Conservation (phyloP, 768 basidiomycete species). For the Erythrobasidium yunnanense region DNA sequence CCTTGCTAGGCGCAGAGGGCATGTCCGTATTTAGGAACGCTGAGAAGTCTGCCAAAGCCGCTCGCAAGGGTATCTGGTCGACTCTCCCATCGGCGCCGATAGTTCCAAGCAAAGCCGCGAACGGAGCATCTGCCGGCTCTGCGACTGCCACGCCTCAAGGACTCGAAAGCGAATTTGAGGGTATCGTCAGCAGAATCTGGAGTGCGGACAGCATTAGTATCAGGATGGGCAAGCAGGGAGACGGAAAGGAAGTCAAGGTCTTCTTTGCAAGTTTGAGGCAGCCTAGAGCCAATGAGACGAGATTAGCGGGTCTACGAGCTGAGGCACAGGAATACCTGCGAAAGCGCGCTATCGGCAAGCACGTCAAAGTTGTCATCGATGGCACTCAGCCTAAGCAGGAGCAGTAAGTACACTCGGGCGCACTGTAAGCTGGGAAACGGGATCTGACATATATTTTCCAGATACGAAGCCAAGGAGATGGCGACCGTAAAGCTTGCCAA, state of each 20-base stretch:
- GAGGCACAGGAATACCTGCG: constrained; percentile 89
- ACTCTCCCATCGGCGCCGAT: constrained; percentile 45
- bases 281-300: constrained; percentile 67
- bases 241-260: constrained; percentile 67
- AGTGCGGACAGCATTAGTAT: constrained; percentile 68
- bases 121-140: constrained; percentile 41
- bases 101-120: constrained; percentile 45
- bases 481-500: constrained; percentile 25
- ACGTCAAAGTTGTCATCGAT: constrained; percentile 55
- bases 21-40: constrained; percentile 80
- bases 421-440: constrained; percentile 67
- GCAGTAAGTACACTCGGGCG: constrained; percentile 69
- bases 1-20: constrained; percentile 65
- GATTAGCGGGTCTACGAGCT: constrained; percentile 72
- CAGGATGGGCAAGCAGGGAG: constrained; percentile 45
- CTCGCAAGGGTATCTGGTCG: constrained; percentile 59
- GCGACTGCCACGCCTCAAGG: neutral
- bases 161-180: constrained; percentile 53
- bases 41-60: constrained; percentile 68
- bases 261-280: constrained; percentile 54
- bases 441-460: neutral
- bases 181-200: constrained; percentile 75
- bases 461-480: constrained; percentile 19
- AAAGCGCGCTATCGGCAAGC: constrained; percentile 82
- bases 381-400: constrained; percentile 85